Evolutionary conservation across 495 filamentous ascomycete species (phyloP), one percentile per base, ranked within the genome.

Genomic region (Aspergillus mulundensis): DNA sequence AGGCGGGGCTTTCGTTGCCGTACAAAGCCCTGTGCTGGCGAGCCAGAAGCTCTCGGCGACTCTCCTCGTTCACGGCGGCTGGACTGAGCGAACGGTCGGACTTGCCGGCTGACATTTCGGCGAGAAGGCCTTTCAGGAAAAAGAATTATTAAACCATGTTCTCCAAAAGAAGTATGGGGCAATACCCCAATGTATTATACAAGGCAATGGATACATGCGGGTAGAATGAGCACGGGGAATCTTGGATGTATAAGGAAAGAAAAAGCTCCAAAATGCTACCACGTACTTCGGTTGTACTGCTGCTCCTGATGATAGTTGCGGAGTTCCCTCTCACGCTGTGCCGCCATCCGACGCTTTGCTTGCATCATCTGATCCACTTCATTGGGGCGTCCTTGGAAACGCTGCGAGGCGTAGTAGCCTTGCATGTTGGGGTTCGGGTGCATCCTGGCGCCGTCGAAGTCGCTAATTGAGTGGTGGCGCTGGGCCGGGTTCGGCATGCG

Each of bases 281-380:
- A 82, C 82, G 72, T 81, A 98, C 94, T 96, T 87, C 93, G 87
- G 77, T 97, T 95, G 81, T 95, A 97, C 84, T 98, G 94, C 82
- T 98, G 94, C 81, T 98, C 94, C 79, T 97, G 94, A 76, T 98
- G 94, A 79, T 97, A 97, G 76, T 98, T 98, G 75, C 94, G 90
- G 74, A 98, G 85, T 79, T 98, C 94, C 74, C 95, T 88, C 81
- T 98, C 94, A 75, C 94, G 89, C 76, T 96, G 93, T 75, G 94
- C 94, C 57, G 94, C 94, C 87, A 96, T 91, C 78, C 92, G 89
- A 76, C 94, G 87, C 80, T 98, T 97, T 69, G 90, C 92, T 83
- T 97, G 94, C 83, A 95, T 87, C 86, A 96, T 89, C 76, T 96
- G 91, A 76, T 98, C 94, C 69, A 92, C 90, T 78, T 98, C 94